Evolutionary conservation across 2,329 filamentous ascomycete species (phyloP).

Genomic region (Stachybotrys chartarum): DNA sequence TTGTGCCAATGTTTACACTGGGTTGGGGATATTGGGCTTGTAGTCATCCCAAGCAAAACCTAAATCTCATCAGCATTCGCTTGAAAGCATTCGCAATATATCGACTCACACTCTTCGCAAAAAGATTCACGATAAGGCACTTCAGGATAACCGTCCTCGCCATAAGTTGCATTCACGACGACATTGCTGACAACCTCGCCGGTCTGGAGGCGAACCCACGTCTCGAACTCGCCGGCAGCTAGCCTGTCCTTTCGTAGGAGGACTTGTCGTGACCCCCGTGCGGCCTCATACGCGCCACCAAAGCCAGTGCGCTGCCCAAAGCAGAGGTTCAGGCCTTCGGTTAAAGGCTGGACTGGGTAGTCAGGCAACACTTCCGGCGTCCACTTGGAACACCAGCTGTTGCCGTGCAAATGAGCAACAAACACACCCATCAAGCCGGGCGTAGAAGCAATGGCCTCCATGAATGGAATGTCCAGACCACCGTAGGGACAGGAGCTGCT

Average conservation of each 20-base stretch:
- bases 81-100: not conserved
- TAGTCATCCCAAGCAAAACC: not conserved
- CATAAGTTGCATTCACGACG: constrained; percentile 48
- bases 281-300: constrained; percentile 55
- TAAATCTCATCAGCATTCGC: not conserved
- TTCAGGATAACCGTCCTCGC: constrained; percentile 39
- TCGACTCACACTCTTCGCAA: constrained; percentile 1
- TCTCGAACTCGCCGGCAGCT: constrained; percentile 34
- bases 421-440: constrained; percentile 44
- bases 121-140: constrained; percentile 20
- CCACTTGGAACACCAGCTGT: constrained; percentile 42
- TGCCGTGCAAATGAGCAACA: constrained; percentile 53
- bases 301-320: constrained; percentile 59
- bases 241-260: constrained; percentile 27
- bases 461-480: constrained; percentile 45
- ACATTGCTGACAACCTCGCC: constrained; percentile 39
- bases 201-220: constrained; percentile 51
- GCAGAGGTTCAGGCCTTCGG: constrained; percentile 29
- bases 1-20: not conserved
- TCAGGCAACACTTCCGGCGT: constrained; percentile 9
- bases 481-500: constrained; percentile 21
- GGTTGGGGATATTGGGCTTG: not conserved
- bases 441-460: constrained; percentile 44
- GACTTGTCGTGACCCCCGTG: constrained; percentile 40
- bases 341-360: constrained; percentile 9